phyloP scores from a whole-genome alignment of 805 yeast genomes.

The Ogataea polymorpha region DNA sequence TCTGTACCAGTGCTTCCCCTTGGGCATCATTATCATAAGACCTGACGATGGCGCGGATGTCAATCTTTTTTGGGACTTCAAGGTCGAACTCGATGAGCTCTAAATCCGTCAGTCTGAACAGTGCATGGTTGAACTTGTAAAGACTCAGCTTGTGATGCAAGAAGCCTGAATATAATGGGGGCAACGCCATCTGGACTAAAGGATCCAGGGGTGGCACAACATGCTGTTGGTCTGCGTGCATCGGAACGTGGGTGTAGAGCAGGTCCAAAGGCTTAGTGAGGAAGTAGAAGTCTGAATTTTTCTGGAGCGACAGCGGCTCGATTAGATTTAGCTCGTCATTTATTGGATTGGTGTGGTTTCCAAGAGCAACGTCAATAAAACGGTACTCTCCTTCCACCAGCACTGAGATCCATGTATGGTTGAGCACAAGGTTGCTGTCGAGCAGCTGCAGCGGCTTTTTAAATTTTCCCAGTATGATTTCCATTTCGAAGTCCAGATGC shows the following conservation, averaged over 20 bases:
- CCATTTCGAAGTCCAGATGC: conserved; percentile 67
- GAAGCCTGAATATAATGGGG: conserved; percentile 83
- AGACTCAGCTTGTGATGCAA: conserved; percentile 57
- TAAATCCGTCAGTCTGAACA: conserved; percentile 66
- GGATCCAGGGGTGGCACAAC: conserved; percentile 81
- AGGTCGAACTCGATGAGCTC: conserved; percentile 81
- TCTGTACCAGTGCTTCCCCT: conserved; percentile 69
- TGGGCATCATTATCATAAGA: conserved; percentile 35
- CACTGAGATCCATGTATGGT: conserved; percentile 89
- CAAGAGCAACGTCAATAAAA: conserved; percentile 69
- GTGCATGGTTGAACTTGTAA: conserved; percentile 70
- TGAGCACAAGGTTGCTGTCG: conserved; percentile 48
- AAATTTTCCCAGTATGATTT: conserved; percentile 77
- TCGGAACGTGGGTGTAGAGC: conserved; percentile 85
- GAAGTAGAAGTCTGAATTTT: conserved; percentile 54
- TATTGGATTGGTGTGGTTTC: conserved; percentile 54
- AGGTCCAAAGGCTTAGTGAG: conserved; percentile 71
- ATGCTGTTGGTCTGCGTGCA: conserved; percentile 76
- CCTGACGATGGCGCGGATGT: conserved; percentile 59
- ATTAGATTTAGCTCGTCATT: conserved; percentile 41
- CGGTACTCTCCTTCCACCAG: conserved; percentile 74
- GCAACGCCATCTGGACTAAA: conserved; percentile 72
- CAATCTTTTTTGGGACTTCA: conserved; percentile 66
- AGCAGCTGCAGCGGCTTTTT: conserved; percentile 67
- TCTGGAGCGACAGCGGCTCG: conserved; percentile 21